Conservation (phyloP, 1,139 yeast species). For the Yueomyces sp. region DNA sequence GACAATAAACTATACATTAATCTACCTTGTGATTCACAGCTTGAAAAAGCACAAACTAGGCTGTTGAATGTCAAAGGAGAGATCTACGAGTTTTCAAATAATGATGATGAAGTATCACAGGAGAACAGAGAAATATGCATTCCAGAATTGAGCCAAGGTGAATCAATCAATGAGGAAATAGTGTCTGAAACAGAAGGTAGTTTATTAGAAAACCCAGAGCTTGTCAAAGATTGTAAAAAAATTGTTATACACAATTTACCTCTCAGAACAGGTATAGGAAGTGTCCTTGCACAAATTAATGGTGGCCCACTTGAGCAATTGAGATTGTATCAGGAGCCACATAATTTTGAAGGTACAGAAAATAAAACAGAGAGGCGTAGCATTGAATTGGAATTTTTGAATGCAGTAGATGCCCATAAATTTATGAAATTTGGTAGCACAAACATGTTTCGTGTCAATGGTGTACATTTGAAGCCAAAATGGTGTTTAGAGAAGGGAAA, state of each 20-base stretch:
- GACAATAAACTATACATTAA: not conserved
- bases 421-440: constrained; percentile 45
- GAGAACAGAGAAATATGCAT: not conserved
- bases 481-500: constrained; percentile 17
- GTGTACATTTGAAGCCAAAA: constrained; percentile 32
- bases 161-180: not conserved
- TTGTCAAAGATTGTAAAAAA: constrained; percentile 6
- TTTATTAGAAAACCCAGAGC: not conserved
- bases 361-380: constrained; percentile 4
- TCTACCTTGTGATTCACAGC: not conserved
- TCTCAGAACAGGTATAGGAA: constrained; percentile 32
- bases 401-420: constrained; percentile 39
- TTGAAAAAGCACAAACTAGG: not conserved
- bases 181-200: not conserved
- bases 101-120: constrained; percentile 1
- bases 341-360: constrained; percentile 10
- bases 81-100: not conserved
- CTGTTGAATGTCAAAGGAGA: constrained; percentile 1
- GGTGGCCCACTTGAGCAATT: constrained; percentile 69
- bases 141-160: not conserved
- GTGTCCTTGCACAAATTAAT: constrained; percentile 43
- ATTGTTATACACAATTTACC: constrained; percentile 30
- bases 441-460: constrained; percentile 53
- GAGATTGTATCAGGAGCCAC: not conserved
- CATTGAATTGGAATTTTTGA: constrained; percentile 43